Evolutionary conservation across 2,329 filamentous ascomycete species (phyloP), one percentile per base, ranked within the genome.

Genomic region (Triangularia setosa): DNA sequence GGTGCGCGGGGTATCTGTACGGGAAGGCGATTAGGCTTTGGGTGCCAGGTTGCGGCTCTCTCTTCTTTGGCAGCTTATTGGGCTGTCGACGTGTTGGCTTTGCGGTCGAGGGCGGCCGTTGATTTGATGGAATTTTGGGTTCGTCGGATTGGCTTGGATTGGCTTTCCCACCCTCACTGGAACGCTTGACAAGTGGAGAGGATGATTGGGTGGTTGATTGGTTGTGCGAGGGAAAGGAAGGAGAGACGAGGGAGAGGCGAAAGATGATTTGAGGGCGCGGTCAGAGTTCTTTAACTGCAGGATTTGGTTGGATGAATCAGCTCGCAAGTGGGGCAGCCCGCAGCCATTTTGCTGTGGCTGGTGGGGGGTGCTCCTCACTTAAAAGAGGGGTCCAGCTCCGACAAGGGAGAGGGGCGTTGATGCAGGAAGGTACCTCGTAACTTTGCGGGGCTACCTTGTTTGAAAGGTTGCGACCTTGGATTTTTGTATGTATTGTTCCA

Each of bases 241-340:
- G 71, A 74, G 72, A 72, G 74, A 73, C 72, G 74, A 74, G 72
- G 72, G 78, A 79, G 79, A 80, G 75, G 75, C 75, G 78, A 75
- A 76, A 80, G 76, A 74, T 83, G 81, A 83, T 82, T 83, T 82
- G 81, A 82, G 78, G 78, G 79, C 73, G 74, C 69, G 74, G 72
- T 66, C 73, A 76, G 75, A 76, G 75, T 70, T 68, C 74, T 74
- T 74, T 73, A 72, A 76, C 68, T 75, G 76, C 76, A 74, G 73
- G 73, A 73, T 80, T 72, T 83, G 77, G 82, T 78, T 83, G 81
- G 81, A 80, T 81, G 78, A 80, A 73, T 80, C 76, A 80, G 76
- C 78, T 66, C 33, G 59, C 1, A 56, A 65, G 76, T 79, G 78
- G 79, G 75, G 63, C 74, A 4, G 0, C n/a, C 44, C 53, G 25